These are phyloP conservation scores for Botrytis sinoallii DNA, from an alignment of 2,329 filamentous ascomycete genomes.

Conservation along the genomic window DNA sequence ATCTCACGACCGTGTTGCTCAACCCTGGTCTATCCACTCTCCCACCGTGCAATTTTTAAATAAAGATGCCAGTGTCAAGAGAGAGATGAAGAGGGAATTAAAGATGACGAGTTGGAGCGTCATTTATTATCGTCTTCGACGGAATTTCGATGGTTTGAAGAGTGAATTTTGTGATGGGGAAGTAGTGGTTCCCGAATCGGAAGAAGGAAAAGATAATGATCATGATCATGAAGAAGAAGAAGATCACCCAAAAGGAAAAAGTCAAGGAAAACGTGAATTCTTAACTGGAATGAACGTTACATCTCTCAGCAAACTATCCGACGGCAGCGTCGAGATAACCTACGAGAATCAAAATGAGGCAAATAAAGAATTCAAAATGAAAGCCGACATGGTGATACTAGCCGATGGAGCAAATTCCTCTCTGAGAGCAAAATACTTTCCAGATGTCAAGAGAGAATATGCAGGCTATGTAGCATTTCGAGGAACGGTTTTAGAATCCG, in stretches of 20 bases:
- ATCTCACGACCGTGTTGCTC: background rate
- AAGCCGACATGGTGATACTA: slow-evolving; percentile 25
- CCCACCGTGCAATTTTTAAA: slow-evolving; percentile 21
- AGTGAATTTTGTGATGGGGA: slow-evolving; percentile 18
- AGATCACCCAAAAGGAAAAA: background rate
- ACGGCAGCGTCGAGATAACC: slow-evolving; percentile 5
- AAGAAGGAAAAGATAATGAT: background rate
- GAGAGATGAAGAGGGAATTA: background rate
- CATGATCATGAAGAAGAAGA: background rate
- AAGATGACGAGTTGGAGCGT: slow-evolving; percentile 26
- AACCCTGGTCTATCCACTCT: slow-evolving; percentile 10
- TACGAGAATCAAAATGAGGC: background rate
- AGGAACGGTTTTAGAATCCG: slow-evolving; percentile 43
- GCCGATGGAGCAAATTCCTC: slow-evolving; percentile 29
- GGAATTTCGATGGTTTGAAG: slow-evolving; percentile 28
- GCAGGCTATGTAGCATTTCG: slow-evolving; percentile 36
- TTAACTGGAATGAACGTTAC: background rate
- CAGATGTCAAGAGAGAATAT: slow-evolving; percentile 26
- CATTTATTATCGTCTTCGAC: slow-evolving; percentile 25
- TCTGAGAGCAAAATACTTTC: slow-evolving; percentile 21
- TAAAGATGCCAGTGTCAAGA: slow-evolving; percentile 21
- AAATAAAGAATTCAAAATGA: slow-evolving; percentile 2
- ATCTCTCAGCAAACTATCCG: background rate
- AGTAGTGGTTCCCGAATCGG: background rate
- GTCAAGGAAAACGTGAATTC: background rate